Base-by-base conservation (phyloP, 371 early-diverging fungal species). In the Synchytrium microbalum region DNA sequence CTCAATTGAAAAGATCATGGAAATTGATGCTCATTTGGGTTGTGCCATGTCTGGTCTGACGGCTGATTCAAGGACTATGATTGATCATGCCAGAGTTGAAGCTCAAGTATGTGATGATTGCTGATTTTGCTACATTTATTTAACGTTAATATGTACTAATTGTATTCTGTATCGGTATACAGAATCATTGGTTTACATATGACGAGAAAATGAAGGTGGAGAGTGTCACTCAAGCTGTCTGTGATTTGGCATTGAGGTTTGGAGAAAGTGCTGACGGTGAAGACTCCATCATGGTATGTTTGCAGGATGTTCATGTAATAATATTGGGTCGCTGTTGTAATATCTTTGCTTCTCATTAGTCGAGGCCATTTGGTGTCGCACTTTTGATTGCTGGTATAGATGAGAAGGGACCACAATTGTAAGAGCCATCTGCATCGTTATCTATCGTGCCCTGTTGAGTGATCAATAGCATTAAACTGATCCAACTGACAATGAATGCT, bases 291-390 rank as follows among this genome's bases (percentile, higher is more conserved):
- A 98, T 98, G 98, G 92, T 91, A 78, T 16, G 59, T 2, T 38
- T 1, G n/a, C 2, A 28, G 26, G 26, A 1, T 1, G 27, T 60
- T 32, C 27, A 60, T 2, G 3, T 54, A 16, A 29, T 53, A 8
- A 24, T 56, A n/a, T n/a, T n/a, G n/a, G n/a, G n/a, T n/a, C 26
- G n/a, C 0, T 13, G 0, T 16, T 25, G 30, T 28, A 31, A 27
- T 13, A 54, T 53, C 59, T 29, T 46, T 56, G 8, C 24, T 24
- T 54, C 54, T 26, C 32, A 51, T 30, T 85, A 91, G 92, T 80
- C 81, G 70, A 86, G 99, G 69, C 99, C 99, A 32, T 99, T 99
- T 77, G 99, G 99, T 67, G 98, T 99, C 25, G 97, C 99, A 26
- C 79, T 99, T 62, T 75, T 99, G 67, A 92, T 99, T 78, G 98